Base-by-base conservation (phyloP, 352 stramenopile genomes). In the Pythium plurisporium region DNA sequence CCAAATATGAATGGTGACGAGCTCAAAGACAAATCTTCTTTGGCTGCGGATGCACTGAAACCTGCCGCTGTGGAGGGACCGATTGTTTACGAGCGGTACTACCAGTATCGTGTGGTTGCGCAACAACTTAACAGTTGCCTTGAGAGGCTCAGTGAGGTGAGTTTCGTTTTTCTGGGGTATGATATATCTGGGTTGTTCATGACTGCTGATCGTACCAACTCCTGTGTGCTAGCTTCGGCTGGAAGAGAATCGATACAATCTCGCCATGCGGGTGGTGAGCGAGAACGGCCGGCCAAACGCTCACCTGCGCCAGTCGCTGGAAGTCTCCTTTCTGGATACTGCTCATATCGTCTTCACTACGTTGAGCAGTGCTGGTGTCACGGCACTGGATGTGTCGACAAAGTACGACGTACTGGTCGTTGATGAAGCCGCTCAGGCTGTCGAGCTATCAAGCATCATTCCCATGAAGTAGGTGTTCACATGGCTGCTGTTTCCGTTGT, bases 341-440 rank as follows among this genome's bases (percentile, higher is more conserved):
- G 89, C 89, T 9, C 88, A 97, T 38, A 91, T 97, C 38, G 84
- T 97, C 3, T 97, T 97, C 42, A 97, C 88, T 12, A 97, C 91
- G 2, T 69, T 97, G 11, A 96, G 87, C 59, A 95, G 85, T 48
- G 87, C 86, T 9, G 91, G 89, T 44, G 80, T 93, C 55, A 73
- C 78, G 37, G 82, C 86, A 8, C 64, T 95, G 17, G 82, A 95
- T 64, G 82, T 80, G 12, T 89, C 78, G 38, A 72, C 69, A 17
- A 72, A 79, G 29, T 94, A 91, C 38, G 86, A 95, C 34, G 82
- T 94, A 4, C 57, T 95, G 20, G 86, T 95, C 27, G 79, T 95
- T 46, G 86, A 95, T 41, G 86, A 95, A 82, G 83, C 83, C 26
- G 86, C 86, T 5, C 86, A 95, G 67, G 86, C 86, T 19, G 86